Percentiles rank a stretch among this genome's conserved stretches.
Conservation (phyloP, 108 stramenopile species). For the Pseudonitzschia multiseries region DNA sequence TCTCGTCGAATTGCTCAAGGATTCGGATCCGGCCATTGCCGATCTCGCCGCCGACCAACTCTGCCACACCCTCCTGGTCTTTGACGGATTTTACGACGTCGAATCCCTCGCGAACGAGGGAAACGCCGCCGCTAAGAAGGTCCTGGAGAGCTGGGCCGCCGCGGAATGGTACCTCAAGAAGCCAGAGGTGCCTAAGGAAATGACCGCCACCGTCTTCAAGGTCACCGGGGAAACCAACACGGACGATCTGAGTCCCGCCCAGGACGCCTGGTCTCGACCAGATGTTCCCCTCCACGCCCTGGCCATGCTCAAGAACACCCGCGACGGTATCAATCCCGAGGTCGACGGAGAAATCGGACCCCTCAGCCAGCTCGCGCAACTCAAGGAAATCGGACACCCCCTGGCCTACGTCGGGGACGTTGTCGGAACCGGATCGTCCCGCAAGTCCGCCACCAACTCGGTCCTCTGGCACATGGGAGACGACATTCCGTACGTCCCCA, state of each 20-base stretch:
- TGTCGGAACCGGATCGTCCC: conserved; percentile 91
- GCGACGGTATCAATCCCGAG: conserved; percentile 88
- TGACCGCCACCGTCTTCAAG: conserved; percentile 95
- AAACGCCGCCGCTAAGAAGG: conserved; percentile 61
- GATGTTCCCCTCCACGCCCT: conserved; percentile 94
- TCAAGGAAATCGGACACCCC: conserved; percentile 84
- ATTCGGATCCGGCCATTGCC: conserved; percentile 57
- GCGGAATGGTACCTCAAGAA: conserved; percentile 91
- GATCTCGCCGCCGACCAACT: conserved; percentile 79
- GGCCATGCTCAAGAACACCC: conserved; percentile 95
- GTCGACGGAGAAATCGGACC: conserved; percentile 84
- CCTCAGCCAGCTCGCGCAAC: conserved; percentile 71
- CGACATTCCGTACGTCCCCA: conserved; percentile 94
- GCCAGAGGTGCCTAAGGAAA: conserved; percentile 80
- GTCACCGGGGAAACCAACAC: conserved; percentile 98
- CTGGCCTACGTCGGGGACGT: conserved; percentile 96
- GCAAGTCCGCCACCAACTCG: conserved; percentile 96
- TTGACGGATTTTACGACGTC: conserved; percentile 94
- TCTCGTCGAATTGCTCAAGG: conserved; percentile 71
- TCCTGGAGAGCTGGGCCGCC: conserved; percentile 90
- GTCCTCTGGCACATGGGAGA: conserved; percentile 94
- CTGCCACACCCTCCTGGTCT: conserved; percentile 88
- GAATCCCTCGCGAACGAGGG: conserved; percentile 80
- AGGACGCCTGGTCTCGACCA: conserved; percentile 95
- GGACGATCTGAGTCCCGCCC: conserved; percentile 92